Base-by-base conservation (phyloP, 192 early-diverging fungal genomes). In the Coemansia sp. region DNA sequence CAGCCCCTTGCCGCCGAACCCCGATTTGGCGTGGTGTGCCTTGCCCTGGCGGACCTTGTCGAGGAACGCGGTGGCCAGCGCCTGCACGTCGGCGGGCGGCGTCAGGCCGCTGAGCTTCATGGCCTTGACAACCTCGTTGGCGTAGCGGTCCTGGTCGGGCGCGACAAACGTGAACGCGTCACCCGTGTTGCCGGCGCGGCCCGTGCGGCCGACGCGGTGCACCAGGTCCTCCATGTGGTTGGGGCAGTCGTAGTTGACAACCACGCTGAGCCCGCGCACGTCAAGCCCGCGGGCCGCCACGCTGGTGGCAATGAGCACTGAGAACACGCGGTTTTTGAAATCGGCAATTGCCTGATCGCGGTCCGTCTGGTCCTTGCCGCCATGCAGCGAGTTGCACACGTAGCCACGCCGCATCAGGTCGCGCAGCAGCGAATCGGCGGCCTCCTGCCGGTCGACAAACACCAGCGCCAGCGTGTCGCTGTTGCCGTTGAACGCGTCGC, bases 221-320 rank as follows among this genome's bases (percentile, higher is more conserved):
- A 99, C 92, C 70, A 98, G 92, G 47, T 99, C 97, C 55, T 99
- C 97, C 84, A 94, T 90, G 49, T 99, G 92, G 73, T 94, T 93
- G 8, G 97, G 97, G 40, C 90, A 90, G 55, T 99, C 97, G 55
- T 89, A 98, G 68, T 99, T 99, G 43, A 97, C 80, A 5, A 99
- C 96, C 21, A 92, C 70, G 40, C 89, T 94, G 2, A 97, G 74
- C 10, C 93, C 85, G 53, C 95, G 95, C 10, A 97, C 95, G 62
- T 97, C 96, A 38, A 99, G 60, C 8, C 94, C 96, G 49, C 94
- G 89, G 1, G 95, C 93, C 12, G 94, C 96, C 5, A 97, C 92
- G 17, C 90, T 93, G 0, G 97, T 99, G 1, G 97, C 97, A 71
- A 99, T 92, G 35, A 99, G 69, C 32, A 99, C 86, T 48, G 89